phyloP scores from a whole-genome alignment of 352 stramenopile genomes.

The Phytophthora fragariaefolia region DNA sequence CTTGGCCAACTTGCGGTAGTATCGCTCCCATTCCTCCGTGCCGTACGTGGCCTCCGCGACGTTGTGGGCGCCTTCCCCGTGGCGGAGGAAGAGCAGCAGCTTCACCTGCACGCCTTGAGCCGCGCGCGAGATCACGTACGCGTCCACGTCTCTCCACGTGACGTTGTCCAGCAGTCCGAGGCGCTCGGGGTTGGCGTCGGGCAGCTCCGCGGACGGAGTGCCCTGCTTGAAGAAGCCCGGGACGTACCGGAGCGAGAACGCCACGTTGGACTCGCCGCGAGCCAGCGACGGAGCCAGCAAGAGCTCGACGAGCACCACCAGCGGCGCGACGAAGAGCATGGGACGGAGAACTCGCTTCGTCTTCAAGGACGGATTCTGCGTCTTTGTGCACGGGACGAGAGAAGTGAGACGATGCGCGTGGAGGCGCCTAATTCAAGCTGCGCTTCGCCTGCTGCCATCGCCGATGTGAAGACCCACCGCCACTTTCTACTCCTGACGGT shows the following conservation, averaged over 20 bases:
- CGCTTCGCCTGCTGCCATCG: no score
- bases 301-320: constrained; percentile 3
- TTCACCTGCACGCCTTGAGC: constrained; percentile 29
- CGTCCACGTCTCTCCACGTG: constrained; percentile 40
- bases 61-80: constrained; percentile 36
- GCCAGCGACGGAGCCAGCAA: not conserved
- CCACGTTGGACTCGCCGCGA: constrained; percentile 9
- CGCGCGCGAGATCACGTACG: constrained; percentile 27
- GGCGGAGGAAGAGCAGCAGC: constrained; percentile 37
- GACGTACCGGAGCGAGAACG: constrained; percentile 41
- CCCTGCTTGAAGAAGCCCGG: constrained; percentile 47
- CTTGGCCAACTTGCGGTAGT: constrained; percentile 38
- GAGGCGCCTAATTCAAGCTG: no score
- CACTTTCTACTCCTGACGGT: no score
- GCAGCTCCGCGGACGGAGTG: constrained; percentile 10
- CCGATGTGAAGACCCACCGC: no score
- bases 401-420: not conserved
- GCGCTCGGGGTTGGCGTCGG: constrained; percentile 19
- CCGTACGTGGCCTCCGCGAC: constrained; percentile 35
- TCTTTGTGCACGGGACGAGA: constrained; percentile 10
- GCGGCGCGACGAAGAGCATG: constrained; percentile 9
- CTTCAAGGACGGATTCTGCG: constrained; percentile 6
- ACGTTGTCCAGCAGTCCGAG: constrained; percentile 37
- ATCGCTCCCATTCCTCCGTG: constrained; percentile 26
- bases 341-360: not conserved